These are phyloP conservation scores for Podila epicladia DNA, from an alignment of 192 early-diverging fungal species.

Conservation along the genomic window DNA sequence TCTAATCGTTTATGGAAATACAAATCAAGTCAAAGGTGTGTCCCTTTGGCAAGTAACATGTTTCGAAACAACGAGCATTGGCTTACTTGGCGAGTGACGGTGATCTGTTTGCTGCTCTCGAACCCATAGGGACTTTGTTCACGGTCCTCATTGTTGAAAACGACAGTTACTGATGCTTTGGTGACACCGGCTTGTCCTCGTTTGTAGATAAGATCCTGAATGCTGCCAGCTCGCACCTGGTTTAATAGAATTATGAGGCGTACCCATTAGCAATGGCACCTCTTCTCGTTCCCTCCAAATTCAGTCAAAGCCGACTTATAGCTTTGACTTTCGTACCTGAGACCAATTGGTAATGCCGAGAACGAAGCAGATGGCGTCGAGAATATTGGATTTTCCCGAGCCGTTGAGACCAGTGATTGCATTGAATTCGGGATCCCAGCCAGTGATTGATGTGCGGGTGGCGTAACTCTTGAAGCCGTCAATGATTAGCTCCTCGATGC, in stretches of 20 bases:
- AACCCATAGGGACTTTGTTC: slow-evolving; percentile 90
- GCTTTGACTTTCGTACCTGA: slow-evolving; percentile 67
- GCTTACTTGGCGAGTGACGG: slow-evolving; percentile 94
- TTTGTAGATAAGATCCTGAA: slow-evolving; percentile 98
- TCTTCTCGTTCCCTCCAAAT: background rate
- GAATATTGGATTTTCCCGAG: slow-evolving; percentile 97
- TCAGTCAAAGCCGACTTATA: background rate
- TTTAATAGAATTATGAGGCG: background rate
- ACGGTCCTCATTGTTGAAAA: slow-evolving; percentile 92
- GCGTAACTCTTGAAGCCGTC: slow-evolving; percentile 99
- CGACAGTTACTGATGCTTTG: slow-evolving; percentile 96
- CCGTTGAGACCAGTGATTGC: slow-evolving; percentile 99
- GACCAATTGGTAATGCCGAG: slow-evolving; percentile 94
- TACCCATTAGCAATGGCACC: background rate
- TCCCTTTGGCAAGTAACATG: background rate
- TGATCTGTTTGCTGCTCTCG: slow-evolving; percentile 85
- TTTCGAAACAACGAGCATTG: background rate
- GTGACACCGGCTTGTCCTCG: slow-evolving; percentile 98
- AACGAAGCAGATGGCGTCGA: slow-evolving; percentile 99
- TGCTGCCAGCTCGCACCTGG: slow-evolving; percentile 88
- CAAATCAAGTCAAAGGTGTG: background rate
- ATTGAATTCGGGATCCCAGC: slow-evolving; percentile 99
- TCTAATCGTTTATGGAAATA: slow-evolving; percentile 40
- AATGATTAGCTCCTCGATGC: slow-evolving; percentile 94
- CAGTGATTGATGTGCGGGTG: slow-evolving; percentile 91